A percentile compares a stretch with the other conserved stretches of the same genome.
These are phyloP conservation scores for Dimargaris cristalligena DNA, from an alignment of 192 early-diverging fungal species.

Conservation along the genomic window DNA sequence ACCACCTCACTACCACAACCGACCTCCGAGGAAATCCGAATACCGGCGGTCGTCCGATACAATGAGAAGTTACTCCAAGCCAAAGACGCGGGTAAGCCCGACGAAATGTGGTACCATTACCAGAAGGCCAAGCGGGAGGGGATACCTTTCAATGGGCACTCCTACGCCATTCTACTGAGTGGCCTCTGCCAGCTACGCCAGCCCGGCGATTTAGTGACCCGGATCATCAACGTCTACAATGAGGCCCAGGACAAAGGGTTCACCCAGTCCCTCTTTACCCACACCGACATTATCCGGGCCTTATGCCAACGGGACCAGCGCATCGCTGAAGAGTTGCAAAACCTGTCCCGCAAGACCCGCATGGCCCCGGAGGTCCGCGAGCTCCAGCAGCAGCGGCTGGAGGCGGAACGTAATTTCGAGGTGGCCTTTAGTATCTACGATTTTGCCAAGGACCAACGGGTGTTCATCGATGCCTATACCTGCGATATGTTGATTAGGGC, in stretches of 20 bases:
- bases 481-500: background rate
- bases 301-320: slow-evolving; percentile 4
- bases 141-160: too few species aligned
- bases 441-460: background rate
- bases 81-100: too few species aligned
- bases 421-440: background rate
- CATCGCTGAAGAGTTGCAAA: background rate
- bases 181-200: background rate
- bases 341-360: background rate
- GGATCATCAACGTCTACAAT: slow-evolving; percentile 1
- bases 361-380: background rate
- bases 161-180: background rate
- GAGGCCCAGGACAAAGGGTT: background rate
- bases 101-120: too few species aligned
- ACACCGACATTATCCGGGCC: background rate
- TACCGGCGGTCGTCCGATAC: too few species aligned
- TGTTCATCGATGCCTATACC: background rate
- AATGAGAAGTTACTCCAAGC: too few species aligned
- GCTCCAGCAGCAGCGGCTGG: background rate
- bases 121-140: too few species aligned
- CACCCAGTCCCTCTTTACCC: background rate
- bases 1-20: too few species aligned
- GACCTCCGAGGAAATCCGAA: too few species aligned
- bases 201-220: background rate
- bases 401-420: background rate